phyloP scores from a whole-genome alignment of 768 basidiomycete species.

The Mycena pura region DNA sequence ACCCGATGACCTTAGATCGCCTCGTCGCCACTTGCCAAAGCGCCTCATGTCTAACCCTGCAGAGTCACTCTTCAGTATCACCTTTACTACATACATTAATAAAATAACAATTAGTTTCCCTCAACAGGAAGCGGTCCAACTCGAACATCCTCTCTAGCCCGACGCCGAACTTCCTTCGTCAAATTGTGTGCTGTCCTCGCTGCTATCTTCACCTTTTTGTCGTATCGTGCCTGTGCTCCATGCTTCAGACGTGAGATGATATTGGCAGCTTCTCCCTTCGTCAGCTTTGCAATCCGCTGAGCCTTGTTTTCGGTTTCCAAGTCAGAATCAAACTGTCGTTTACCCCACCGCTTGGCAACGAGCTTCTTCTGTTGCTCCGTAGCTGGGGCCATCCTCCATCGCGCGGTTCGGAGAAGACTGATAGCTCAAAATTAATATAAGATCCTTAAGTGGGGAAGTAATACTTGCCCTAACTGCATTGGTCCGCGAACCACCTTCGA shows the following conservation, averaged over 20 bases:
- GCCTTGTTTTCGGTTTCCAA: constrained; percentile 28
- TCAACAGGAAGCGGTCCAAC: constrained; percentile 59
- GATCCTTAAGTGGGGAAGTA: neutral
- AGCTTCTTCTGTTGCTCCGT: constrained; percentile 65
- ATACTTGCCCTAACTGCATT: constrained; percentile 55
- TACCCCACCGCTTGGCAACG: constrained; percentile 59
- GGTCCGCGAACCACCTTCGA: constrained; percentile 61
- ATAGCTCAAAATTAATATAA: constrained; percentile 2
- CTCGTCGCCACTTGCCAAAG: constrained; percentile 65
- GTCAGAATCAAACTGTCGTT: constrained; percentile 28
- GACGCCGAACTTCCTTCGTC: constrained; percentile 58
- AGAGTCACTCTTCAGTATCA: constrained; percentile 69
- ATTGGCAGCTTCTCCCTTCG: constrained; percentile 81
- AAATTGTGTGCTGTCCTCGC: constrained; percentile 41
- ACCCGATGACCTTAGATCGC: constrained; percentile 49
- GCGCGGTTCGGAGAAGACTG: constrained; percentile 68
- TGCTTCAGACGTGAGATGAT: constrained; percentile 81
- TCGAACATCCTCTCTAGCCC: constrained; percentile 59
- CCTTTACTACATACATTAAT: constrained; percentile 48
- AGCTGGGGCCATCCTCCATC: constrained; percentile 70
- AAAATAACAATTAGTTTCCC: constrained; percentile 1
- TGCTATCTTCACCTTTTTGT: constrained; percentile 54
- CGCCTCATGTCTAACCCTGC: constrained; percentile 67
- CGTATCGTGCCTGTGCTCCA: constrained; percentile 68
- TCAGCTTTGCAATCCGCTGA: constrained; percentile 52